Conservation (phyloP, 768 basidiomycete species). For the Daedaleopsis nitida region DNA sequence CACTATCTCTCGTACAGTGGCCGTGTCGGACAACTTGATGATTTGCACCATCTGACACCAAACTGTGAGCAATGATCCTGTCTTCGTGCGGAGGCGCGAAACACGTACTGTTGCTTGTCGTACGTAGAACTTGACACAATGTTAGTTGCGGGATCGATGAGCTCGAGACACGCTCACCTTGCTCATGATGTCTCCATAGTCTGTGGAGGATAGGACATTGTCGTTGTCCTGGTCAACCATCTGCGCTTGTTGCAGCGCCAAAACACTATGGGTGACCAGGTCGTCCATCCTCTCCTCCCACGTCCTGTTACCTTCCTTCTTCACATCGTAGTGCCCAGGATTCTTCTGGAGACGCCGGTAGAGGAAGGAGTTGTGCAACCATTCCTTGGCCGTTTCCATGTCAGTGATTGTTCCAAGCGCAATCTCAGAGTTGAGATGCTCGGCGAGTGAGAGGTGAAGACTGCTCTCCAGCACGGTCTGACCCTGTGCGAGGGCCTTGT, state of each 20-base stretch:
- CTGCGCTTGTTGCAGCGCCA: conserved; percentile 58
- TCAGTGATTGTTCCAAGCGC: conserved; percentile 81
- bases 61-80: neutral
- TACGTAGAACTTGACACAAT: conserved; percentile 63
- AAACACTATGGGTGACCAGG: conserved; percentile 69
- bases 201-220: conserved; percentile 56
- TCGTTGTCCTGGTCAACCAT: conserved; percentile 53
- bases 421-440: conserved; percentile 95
- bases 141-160: neutral
- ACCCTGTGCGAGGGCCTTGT: conserved; percentile 67
- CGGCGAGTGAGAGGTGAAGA: conserved; percentile 79
- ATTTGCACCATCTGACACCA: conserved; percentile 63
- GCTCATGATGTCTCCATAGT: conserved; percentile 87
- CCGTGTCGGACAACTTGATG: conserved; percentile 55
- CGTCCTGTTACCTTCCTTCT: conserved; percentile 53
- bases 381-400: conserved; percentile 69
- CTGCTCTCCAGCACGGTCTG: conserved; percentile 82
- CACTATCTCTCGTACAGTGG: conserved; percentile 69
- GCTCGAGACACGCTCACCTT: conserved; percentile 49
- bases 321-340: conserved; percentile 71
- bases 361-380: conserved; percentile 86
- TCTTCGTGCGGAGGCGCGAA: conserved; percentile 7
- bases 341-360: conserved; percentile 86
- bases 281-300: conserved; percentile 76
- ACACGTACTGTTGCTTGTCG: conserved; percentile 60